Base-by-base conservation (phyloP, 495 filamentous ascomycete species). In the Coniosporium apollinis region DNA sequence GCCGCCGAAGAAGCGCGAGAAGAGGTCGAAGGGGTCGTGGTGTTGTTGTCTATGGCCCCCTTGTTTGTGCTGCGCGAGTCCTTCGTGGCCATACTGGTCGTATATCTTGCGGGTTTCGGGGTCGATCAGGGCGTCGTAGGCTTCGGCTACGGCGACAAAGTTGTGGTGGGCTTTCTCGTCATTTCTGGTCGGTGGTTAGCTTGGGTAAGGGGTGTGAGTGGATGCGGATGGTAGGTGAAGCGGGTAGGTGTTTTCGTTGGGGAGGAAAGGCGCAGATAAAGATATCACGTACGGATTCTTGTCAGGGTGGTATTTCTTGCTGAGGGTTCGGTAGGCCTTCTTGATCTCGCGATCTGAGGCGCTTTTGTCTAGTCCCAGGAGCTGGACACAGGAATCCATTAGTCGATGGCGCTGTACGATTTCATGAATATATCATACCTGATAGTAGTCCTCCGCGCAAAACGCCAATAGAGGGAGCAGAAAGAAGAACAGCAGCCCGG, bases 291-390 rank as follows among this genome's bases (percentile, higher is more conserved):
- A 92, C 82, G 89, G 89, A 44, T 99, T 99, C 70, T 99, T 99
- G 54, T 99, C 89, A 1, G 89, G 89, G 49, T 99, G 89, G 56
- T 68, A 94, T 60, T 93, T 92, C 59, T 94, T 94, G 66, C 81
- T 89, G 3, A 96, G 61, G 32, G 71, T 78, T 33, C 84, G 72
- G 57, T 99, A 99, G 22, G 89, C 91, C n/a, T 78, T 74, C 59
- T 96, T 99, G 59, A 97, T 85, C 50, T 96, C 83, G 46, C 72
- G 73, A 32, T 94, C 87, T 10, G 72, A 79, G 3, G 89, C 87
- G 15, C 72, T 64, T 52, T 77, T 84, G 50, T 79, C 67, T 48
- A 97, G 54, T 32, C 79, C 82, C 21, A 97, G 71, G 28, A 91
- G 65, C 69, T 80, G 36, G 3, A 8, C 15, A 19, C 11, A 21